Base-by-base conservation (phyloP, 108 stramenopile species). In the Fistulifera solaris region DNA sequence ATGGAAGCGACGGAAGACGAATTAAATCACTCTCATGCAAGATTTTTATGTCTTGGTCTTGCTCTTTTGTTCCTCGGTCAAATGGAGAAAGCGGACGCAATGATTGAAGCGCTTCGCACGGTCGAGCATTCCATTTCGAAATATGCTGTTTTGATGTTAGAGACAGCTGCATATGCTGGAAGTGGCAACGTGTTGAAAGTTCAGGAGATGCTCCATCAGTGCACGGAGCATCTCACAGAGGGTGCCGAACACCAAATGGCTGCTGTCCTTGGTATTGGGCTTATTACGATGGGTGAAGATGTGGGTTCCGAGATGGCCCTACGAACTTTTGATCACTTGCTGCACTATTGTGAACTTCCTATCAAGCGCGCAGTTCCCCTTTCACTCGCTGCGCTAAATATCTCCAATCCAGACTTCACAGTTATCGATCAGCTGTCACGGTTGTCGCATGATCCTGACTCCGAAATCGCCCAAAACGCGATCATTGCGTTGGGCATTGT, bases 1-100 rank as follows among this genome's bases (percentile, higher is more conserved):
- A 98, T 98, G 98, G 97, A 98, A 68, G 89, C 94, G 25, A 81
- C 93, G n/a, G 96, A 95, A 45, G 91, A 94, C 58, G 95, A 98
- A 62, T 84, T 98, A 15, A 78, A 94, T 58, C 92, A 96, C 56
- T 81, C 96, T 13, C 91, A 94, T 74, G 77, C 93, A 13, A 68
- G 83, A 46, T 94, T 94, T 65, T 65, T 99, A 24, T 88, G 80
- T 55, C 70, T 99, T 15, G 99, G 97, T 22, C 93, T 99, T 49
- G 97, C 88, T 31, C 65, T 99, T 38, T 80, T 98, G 27, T 99
- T 93, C 64, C 76, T 99, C 8, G 96, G 96, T 16, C 82, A 92
- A 58, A 86, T 77, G 79, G 97, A 96, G 50, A 91, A 94, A 62
- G 94, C 94, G 15, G 99, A 98, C 44, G 96, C 96, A 23, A 95